These are phyloP conservation scores for Physcia stellaris DNA, from an alignment of 495 filamentous ascomycete genomes.

Conservation along the genomic window DNA sequence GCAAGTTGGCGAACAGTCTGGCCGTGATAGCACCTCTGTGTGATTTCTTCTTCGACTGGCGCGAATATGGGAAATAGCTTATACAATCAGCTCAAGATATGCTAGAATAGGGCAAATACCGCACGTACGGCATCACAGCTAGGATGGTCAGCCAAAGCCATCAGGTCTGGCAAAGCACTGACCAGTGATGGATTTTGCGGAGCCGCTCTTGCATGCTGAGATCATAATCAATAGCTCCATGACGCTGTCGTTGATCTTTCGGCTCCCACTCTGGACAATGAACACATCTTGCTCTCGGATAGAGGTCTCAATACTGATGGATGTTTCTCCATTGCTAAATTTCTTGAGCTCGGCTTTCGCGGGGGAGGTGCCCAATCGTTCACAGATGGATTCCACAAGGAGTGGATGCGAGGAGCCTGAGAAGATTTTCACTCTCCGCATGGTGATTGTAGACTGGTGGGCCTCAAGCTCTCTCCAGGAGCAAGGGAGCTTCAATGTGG, in stretches of 20 bases:
- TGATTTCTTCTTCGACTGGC: slow-evolving; percentile 98
- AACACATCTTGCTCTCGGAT: slow-evolving; percentile 98
- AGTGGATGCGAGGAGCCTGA: slow-evolving; percentile 54
- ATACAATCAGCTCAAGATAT: slow-evolving; percentile 25
- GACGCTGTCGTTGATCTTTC: slow-evolving; percentile 94
- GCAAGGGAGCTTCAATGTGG: too few relatives aligned
- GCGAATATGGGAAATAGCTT: slow-evolving; percentile 93
- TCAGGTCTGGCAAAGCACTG: slow-evolving; percentile 17
- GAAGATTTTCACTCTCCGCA: slow-evolving; percentile 61
- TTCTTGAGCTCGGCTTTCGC: slow-evolving; percentile 54
- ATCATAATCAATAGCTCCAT: slow-evolving; percentile 99
- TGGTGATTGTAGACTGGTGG: too few relatives aligned
- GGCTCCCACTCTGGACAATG: slow-evolving; percentile 93
- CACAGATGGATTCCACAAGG: slow-evolving; percentile 59
- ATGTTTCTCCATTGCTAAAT: slow-evolving; percentile 88
- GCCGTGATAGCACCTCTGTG: slow-evolving; percentile 94
- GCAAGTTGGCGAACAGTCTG: slow-evolving; percentile 89
- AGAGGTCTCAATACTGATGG: slow-evolving; percentile 82
- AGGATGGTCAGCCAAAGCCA: slow-evolving; percentile 17
- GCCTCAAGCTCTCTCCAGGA: too few relatives aligned
- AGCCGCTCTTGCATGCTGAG: slow-evolving; percentile 93
- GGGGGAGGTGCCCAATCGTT: slow-evolving; percentile 49
- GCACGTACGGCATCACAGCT: slow-evolving; percentile 78
- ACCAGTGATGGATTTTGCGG: slow-evolving; percentile 96
- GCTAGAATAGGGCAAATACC: slow-evolving; percentile 17